Evolutionary conservation across 768 basidiomycete genomes (phyloP).

Genomic region (Boletus patriciae): DNA sequence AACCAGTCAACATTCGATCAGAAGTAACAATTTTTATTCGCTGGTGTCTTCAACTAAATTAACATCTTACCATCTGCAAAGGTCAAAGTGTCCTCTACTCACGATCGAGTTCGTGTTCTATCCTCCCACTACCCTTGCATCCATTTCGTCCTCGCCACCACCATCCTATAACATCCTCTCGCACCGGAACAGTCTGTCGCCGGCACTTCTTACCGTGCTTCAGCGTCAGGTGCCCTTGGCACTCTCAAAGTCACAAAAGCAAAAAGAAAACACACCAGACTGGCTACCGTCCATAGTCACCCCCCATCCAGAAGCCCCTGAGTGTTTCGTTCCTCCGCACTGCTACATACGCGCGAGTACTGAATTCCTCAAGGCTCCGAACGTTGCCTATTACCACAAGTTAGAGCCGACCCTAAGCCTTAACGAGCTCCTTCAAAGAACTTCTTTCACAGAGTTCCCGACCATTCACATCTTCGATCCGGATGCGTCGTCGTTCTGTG

Average conservation of each 20-base stretch:
- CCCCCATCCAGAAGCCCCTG: constrained; percentile 55
- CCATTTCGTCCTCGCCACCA: constrained; percentile 36
- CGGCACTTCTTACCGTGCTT: constrained; percentile 51
- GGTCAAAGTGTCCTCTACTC: constrained; percentile 64
- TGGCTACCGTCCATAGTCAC: constrained; percentile 59
- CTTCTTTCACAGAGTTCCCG: constrained; percentile 81
- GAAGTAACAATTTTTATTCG: constrained; percentile 53
- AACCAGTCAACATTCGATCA: constrained; percentile 86
- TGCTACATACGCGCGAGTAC: constrained; percentile 57
- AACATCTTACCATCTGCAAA: constrained; percentile 40
- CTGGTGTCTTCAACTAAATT: constrained; percentile 7
- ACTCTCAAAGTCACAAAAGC: constrained; percentile 36
- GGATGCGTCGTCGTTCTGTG: constrained; percentile 51
- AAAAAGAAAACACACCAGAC: constrained; percentile 48
- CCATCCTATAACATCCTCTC: constrained; percentile 55
- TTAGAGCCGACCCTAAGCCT: constrained; percentile 55
- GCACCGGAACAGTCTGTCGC: constrained; percentile 56
- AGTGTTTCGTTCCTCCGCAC: constrained; percentile 54
- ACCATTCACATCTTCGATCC: constrained; percentile 74
- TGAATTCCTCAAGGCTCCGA: constrained; percentile 27
- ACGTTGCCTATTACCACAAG: constrained; percentile 49
- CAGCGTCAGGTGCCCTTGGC: constrained; percentile 41
- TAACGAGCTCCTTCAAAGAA: constrained; percentile 49
- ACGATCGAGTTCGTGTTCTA: constrained; percentile 75
- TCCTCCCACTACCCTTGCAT: constrained; percentile 48